Evolutionary conservation across 2,329 filamentous ascomycete genomes (phyloP).

Genomic region (Cladophialophora psammophila): DNA sequence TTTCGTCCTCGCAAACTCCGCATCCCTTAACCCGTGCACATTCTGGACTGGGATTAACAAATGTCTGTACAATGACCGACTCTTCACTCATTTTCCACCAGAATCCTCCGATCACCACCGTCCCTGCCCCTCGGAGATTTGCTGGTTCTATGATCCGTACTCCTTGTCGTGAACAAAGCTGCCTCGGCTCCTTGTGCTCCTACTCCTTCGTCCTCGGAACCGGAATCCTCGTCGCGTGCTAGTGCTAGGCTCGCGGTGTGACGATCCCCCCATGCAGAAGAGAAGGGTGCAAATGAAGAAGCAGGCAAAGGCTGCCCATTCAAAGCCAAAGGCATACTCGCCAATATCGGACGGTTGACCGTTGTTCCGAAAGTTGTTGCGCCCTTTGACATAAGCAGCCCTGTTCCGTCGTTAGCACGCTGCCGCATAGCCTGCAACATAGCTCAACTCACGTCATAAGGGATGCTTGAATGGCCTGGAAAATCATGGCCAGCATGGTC

Average conservation of each 20-base stretch:
- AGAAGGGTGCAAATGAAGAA: slow-evolving; percentile 64
- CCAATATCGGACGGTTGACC: slow-evolving; percentile 61
- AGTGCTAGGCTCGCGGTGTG: slow-evolving; percentile 23
- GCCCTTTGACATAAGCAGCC: slow-evolving; percentile 66
- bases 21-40: not conserved
- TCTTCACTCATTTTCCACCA: not conserved
- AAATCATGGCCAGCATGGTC: slow-evolving; percentile 62
- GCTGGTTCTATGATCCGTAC: slow-evolving; percentile 34
- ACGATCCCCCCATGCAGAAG: slow-evolving; percentile 60
- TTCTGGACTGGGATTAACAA: not conserved
- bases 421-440: slow-evolving; percentile 9
- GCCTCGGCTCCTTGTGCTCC: slow-evolving; percentile 41
- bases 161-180: slow-evolving; percentile 44
- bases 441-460: slow-evolving; percentile 68
- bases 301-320: slow-evolving; percentile 65
- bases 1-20: slow-evolving; percentile 14
- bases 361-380: slow-evolving; percentile 61
- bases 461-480: slow-evolving; percentile 64
- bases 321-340: slow-evolving; percentile 66
- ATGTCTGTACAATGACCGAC: slow-evolving; percentile 18
- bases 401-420: slow-evolving; percentile 47
- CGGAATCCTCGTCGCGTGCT: slow-evolving; percentile 24
- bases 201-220: slow-evolving; percentile 37
- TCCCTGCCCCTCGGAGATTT: not conserved
- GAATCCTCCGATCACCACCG: not conserved